Percentiles rank a stretch among this genome's conserved stretches.
Evolutionary conservation across 179 eudicot genomes (phyloP).

Genomic region (Sideroxylon spinosum): DNA sequence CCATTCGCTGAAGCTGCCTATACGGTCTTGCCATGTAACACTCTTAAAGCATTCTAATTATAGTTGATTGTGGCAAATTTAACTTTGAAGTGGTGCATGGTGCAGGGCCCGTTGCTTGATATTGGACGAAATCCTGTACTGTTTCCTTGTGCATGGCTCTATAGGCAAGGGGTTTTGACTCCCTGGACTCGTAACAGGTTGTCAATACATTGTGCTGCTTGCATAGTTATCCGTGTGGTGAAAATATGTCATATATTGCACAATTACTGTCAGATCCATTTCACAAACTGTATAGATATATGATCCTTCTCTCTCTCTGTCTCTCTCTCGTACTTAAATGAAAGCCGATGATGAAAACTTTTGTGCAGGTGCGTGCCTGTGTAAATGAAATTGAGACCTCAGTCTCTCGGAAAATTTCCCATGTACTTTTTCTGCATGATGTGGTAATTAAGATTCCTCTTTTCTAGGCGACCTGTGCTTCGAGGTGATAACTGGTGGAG

Average conservation of each 20-base stretch:
- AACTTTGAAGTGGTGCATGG: conserved; percentile 1
- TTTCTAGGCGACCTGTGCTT: conserved; percentile 60
- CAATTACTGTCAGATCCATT: not conserved
- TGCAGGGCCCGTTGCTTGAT: conserved; percentile 77
- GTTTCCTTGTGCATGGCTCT: conserved; percentile 80
- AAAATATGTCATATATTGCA: not conserved
- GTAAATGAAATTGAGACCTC: conserved; percentile 1
- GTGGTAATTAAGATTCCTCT: conserved; percentile 13
- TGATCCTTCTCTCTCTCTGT: not conserved
- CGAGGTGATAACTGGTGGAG: conserved; percentile 87
- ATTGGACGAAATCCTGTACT: conserved; percentile 69
- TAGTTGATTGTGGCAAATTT: not conserved
- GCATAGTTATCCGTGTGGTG: not conserved
- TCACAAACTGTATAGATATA: not conserved
- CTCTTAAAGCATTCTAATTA: not conserved
- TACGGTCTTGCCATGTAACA: conserved; percentile 39
- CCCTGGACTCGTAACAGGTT: conserved; percentile 74
- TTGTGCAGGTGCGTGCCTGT: not conserved
- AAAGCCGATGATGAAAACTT: not conserved
- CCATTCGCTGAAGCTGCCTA: conserved; percentile 87
- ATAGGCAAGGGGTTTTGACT: conserved; percentile 70
- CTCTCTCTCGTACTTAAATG: not conserved
- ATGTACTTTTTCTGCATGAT: conserved; percentile 1
- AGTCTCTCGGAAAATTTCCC: not conserved
- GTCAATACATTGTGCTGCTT: conserved; percentile 24